A percentile compares a stretch with the other conserved stretches of the same genome.
Evolutionary conservation across 768 basidiomycete species (phyloP).

Genomic region (Cystofilobasidium capitatum): DNA sequence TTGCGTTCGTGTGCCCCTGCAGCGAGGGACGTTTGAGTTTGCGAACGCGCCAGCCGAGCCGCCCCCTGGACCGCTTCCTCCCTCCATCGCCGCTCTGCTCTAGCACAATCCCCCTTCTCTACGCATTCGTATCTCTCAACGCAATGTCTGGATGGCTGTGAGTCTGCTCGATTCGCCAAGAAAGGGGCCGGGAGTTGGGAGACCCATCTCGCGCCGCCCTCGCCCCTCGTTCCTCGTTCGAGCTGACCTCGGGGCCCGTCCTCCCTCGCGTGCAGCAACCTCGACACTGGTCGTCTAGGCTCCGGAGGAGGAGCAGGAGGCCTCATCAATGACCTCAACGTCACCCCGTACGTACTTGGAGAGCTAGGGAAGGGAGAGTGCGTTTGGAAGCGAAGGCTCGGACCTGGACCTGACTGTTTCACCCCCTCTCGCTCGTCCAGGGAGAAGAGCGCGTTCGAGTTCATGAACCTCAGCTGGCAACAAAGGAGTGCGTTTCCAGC

Average conservation of each 20-base stretch:
- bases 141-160: slow-evolving; percentile 8
- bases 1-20: too few species aligned
- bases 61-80: too few species aligned
- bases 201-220: neutral
- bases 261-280: neutral
- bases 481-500: neutral
- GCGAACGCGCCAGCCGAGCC: too few species aligned
- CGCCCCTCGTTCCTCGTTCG: neutral
- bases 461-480: slow-evolving; percentile 24
- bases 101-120: too few species aligned
- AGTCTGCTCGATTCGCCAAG: neutral
- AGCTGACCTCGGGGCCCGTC: neutral
- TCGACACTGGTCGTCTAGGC: slow-evolving; percentile 18
- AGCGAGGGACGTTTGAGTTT: too few species aligned
- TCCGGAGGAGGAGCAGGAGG: slow-evolving; percentile 6
- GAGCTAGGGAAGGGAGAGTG: neutral
- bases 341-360: slow-evolving; percentile 12
- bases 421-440: too few species aligned
- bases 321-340: slow-evolving; percentile 19
- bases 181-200: too few species aligned
- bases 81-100: too few species aligned
- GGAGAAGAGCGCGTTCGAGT: slow-evolving; percentile 27
- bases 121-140: neutral
- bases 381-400: neutral
- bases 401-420: neutral